Evolutionary conservation across 108 stramenopile species (phyloP).

Genomic region (Licmophora abbreviata): DNA sequence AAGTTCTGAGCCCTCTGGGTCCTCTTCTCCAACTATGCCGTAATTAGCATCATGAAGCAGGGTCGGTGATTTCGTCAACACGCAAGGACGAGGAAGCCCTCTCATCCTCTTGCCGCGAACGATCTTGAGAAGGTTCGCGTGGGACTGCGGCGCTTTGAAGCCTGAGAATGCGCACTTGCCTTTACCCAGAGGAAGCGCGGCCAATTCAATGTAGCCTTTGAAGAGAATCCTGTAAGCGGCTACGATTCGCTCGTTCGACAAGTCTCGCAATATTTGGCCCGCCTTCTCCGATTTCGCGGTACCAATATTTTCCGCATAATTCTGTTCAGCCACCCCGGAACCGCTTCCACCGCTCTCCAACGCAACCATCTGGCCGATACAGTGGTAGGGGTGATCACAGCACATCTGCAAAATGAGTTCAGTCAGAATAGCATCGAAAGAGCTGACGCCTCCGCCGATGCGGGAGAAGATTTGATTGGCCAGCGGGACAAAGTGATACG

Average conservation of each 20-base stretch:
- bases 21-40: conserved; percentile 52
- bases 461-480: conserved; percentile 84
- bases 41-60: conserved; percentile 55
- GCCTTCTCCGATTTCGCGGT: too few relatives aligned
- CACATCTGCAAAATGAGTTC: conserved; percentile 60
- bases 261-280: too few relatives aligned
- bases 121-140: too few relatives aligned
- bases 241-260: too few relatives aligned
- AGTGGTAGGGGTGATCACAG: conserved; percentile 81
- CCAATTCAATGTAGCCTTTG: conserved; percentile 32
- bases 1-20: conserved; percentile 59
- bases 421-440: conserved; percentile 55
- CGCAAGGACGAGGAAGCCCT: conserved; percentile 27
- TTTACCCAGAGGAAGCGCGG: background rate
- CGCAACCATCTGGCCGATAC: conserved; percentile 69
- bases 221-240: conserved; percentile 50
- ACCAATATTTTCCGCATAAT: conserved; percentile 39
- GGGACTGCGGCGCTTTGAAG: too few relatives aligned
- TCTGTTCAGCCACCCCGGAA: conserved; percentile 34
- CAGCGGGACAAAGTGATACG: conserved; percentile 71
- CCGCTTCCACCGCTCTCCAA: conserved; percentile 66
- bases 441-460: conserved; percentile 25
- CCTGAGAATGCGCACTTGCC: too few relatives aligned
- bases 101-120: background rate
- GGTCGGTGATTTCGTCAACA: conserved; percentile 60